phyloP scores from a whole-genome alignment of 2,329 filamentous ascomycete species.

The Sporothrix inflata region DNA sequence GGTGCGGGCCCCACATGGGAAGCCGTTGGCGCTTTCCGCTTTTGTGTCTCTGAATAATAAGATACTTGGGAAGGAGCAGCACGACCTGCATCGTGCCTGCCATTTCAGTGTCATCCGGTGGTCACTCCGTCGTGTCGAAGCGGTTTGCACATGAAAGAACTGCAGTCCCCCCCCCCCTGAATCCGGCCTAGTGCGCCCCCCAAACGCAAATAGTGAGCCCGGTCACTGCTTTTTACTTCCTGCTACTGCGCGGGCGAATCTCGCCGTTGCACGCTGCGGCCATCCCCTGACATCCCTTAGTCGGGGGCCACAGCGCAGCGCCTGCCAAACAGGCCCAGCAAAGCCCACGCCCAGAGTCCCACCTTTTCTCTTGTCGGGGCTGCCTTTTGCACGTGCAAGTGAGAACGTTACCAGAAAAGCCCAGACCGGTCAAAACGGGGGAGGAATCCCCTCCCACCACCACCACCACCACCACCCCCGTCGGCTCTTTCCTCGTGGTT shows the following conservation, averaged over 20 bases:
- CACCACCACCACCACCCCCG: not conserved
- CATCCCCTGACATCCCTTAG: slow-evolving; percentile 4
- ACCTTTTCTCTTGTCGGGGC: not conserved
- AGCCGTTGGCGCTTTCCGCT: slow-evolving; percentile 16
- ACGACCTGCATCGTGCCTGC: not conserved
- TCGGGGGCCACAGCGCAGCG: not conserved
- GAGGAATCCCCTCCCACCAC: slow-evolving; percentile 1
- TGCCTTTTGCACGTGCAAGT: slow-evolving; percentile 29
- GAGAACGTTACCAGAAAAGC: slow-evolving; percentile 6
- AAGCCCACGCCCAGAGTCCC: not conserved
- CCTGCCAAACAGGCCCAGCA: not conserved
- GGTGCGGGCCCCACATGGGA: slow-evolving; percentile 16
- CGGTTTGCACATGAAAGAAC: slow-evolving; percentile 23
- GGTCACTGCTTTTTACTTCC: slow-evolving; percentile 4
- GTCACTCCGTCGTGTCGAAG: not conserved
- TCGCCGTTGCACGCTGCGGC: not conserved
- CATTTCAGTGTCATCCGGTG: not conserved
- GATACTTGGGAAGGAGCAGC: not conserved
- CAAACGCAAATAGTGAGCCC: slow-evolving; percentile 1
- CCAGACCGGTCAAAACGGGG: slow-evolving; percentile 5
- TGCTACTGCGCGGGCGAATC: not conserved
- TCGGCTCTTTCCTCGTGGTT: slow-evolving; percentile 16
- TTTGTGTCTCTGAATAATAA: slow-evolving; percentile 17
- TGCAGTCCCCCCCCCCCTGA: not conserved
- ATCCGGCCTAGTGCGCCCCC: slow-evolving; percentile 18